Evolutionary conservation across 163 green algal genomes (phyloP), one percentile per base, ranked within the genome.

Genomic region (Smithsoniella earleae): DNA sequence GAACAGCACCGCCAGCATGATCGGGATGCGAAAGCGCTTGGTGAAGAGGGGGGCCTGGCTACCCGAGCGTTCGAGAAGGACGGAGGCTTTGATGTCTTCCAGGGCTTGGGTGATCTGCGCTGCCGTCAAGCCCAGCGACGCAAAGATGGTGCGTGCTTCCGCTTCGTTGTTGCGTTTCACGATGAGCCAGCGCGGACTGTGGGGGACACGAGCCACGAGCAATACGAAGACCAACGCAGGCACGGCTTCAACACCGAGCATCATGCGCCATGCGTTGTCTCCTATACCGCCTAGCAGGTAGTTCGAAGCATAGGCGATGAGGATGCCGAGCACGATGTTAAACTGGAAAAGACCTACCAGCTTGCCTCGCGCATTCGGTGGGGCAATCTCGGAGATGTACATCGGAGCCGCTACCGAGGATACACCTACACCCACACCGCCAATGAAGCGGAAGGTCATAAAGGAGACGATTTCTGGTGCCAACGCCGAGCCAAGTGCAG

Each of bases 321-420:
- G 63, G 18, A 73, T 73, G 8, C 63, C 63, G 22, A 73, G 31
- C 8, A 73, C 63, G 8, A 73, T 69, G 16, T 73, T 73, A 36
- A 73, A 73, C 63, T 73, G 63, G 63, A 73, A 73, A 34, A 73
- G 8, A 36, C 8, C 63, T 6, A 58, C 31, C 63, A 73, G 30
- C 8, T 8, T 20, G 63, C 63, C 63, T 34, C 63, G 63, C 8
- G 5, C 13, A 34, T 8, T 8, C 63, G 63, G 8, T 34, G 63
- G 63, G 8, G 16, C 8, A 36, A 73, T 73, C 33, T 73, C 63
- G 28, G 63, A 49, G 33, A 73, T 73, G 33, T 73, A 73, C 8
- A 73, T 22, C 5, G 63, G 63, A 33, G 63, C 63, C 8, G 16
- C 5, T 8, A 73, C 63, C 8, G 63, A 64, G 8, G 63, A 69